A percentile compares a stretch with the other conserved stretches of the same genome.
Conservation (phyloP, 2,329 filamentous ascomycete genomes). For the Pestalotiopsis fici region DNA sequence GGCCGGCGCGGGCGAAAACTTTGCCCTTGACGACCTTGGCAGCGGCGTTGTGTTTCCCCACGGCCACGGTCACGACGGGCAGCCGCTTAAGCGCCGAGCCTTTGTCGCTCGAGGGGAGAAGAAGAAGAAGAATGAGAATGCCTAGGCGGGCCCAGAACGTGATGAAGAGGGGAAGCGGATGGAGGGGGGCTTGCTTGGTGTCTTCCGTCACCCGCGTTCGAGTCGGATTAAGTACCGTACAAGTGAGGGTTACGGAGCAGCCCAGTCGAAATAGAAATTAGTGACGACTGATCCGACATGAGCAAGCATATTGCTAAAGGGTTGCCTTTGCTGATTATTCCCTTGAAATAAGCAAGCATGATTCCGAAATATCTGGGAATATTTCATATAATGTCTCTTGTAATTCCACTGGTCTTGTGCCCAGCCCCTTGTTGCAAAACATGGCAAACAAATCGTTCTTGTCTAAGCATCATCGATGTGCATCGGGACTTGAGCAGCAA, state of each 20-base stretch:
- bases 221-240: background rate
- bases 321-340: background rate
- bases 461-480: background rate
- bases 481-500: background rate
- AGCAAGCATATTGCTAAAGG: background rate
- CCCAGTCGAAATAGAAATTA: background rate
- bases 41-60: slow-evolving; percentile 47
- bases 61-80: slow-evolving; percentile 29
- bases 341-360: background rate
- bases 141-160: background rate
- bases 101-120: slow-evolving; percentile 54
- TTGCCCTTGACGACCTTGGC: slow-evolving; percentile 56
- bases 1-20: slow-evolving; percentile 61
- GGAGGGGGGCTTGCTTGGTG: no score
- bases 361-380: background rate
- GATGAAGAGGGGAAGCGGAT: background rate
- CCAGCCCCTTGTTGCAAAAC: background rate
- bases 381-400: background rate
- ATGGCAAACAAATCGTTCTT: background rate
- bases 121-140: background rate
- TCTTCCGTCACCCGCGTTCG: background rate
- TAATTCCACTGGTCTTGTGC: background rate
- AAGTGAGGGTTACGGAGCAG: background rate
- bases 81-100: slow-evolving; percentile 39
- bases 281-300: background rate